Percentiles rank a stretch among this genome's conserved stretches.
phyloP scores from a whole-genome alignment of 345 rosid genomes.

The Hibiscus trionum region DNA sequence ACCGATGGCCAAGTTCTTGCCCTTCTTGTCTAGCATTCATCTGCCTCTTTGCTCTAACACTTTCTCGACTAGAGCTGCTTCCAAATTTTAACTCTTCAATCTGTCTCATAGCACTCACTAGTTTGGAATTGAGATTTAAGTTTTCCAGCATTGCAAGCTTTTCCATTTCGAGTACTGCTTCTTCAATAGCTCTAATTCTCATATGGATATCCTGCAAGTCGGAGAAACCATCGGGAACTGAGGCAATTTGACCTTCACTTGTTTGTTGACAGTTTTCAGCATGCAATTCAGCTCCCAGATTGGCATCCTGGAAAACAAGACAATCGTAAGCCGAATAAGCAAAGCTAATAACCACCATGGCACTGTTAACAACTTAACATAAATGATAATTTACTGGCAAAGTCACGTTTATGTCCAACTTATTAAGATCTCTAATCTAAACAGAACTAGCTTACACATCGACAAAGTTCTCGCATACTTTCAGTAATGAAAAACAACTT shows the following conservation, averaged over 20 bases:
- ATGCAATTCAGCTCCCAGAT: slow-evolving; percentile 10
- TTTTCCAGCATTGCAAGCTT: slow-evolving; percentile 46
- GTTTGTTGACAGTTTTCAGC: slow-evolving; percentile 28
- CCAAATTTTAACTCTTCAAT: slow-evolving; percentile 41
- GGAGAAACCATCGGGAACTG: slow-evolving; percentile 22
- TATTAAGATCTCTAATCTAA: neutral
- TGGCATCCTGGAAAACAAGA: slow-evolving; percentile 35
- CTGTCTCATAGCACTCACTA: slow-evolving; percentile 43
- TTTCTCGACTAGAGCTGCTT: slow-evolving; percentile 20
- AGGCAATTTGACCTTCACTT: slow-evolving; percentile 19
- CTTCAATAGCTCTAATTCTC: slow-evolving; percentile 62
- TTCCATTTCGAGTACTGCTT: slow-evolving; percentile 51
- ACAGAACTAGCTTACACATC: neutral
- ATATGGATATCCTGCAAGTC: slow-evolving; percentile 47
- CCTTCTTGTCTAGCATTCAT: slow-evolving; percentile 25
- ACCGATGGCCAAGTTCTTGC: slow-evolving; percentile 8
- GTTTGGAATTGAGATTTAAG: slow-evolving; percentile 43
- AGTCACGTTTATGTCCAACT: neutral
- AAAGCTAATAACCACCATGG: neutral
- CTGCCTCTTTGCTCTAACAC: slow-evolving; percentile 28
- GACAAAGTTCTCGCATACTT: neutral
- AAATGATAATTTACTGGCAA: neutral
- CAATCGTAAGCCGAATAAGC: slow-evolving; percentile 1
- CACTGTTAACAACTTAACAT: neutral
- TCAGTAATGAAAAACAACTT: neutral